These are phyloP conservation scores for Metarhizium anisopliae DNA, from an alignment of 2,329 filamentous ascomycete genomes.

Conservation along the genomic window DNA sequence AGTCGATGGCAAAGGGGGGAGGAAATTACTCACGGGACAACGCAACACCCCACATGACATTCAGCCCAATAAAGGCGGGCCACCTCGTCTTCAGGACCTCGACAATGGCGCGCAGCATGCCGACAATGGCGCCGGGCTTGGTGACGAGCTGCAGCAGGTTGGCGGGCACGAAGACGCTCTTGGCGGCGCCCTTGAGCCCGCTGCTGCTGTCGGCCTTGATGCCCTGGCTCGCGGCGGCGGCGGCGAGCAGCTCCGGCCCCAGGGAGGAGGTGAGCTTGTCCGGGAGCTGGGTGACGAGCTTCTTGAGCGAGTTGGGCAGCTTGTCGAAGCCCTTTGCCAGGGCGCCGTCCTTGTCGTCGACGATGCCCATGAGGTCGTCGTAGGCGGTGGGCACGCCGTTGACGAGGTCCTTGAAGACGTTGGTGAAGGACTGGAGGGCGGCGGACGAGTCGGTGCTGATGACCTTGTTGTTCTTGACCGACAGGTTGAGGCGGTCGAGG, in stretches of 20 bases:
- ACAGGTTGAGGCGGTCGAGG: constrained; percentile 76
- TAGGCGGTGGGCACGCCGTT: constrained; percentile 92
- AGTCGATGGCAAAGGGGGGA: background rate
- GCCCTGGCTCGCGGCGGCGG: constrained; percentile 65
- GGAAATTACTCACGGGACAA: constrained; percentile 61
- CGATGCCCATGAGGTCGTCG: constrained; percentile 63
- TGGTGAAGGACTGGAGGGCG: constrained; percentile 74
- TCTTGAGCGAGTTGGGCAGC: constrained; percentile 73
- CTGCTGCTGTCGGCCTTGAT: constrained; percentile 45
- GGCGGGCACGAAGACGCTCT: constrained; percentile 60
- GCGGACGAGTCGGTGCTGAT: constrained; percentile 79
- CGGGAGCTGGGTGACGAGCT: constrained; percentile 75
- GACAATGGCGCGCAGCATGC: constrained; percentile 82
- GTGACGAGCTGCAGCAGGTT: constrained; percentile 72
- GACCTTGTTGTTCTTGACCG: constrained; percentile 75
- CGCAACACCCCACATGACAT: constrained; percentile 81
- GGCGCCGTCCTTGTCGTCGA: constrained; percentile 53
- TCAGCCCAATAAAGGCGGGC: constrained; percentile 85
- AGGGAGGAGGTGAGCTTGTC: constrained; percentile 69
- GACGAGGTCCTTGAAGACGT: constrained; percentile 84
- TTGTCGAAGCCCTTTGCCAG: constrained; percentile 52
- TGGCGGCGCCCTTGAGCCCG: constrained; percentile 52
- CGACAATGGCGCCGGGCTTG: constrained; percentile 77
- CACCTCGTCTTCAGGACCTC: constrained; percentile 80
- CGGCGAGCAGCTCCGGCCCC: constrained; percentile 74